A percentile compares a stretch with the other conserved stretches of the same genome.
Evolutionary conservation across 345 rosid species (phyloP).

Genomic region (Draba incana): DNA sequence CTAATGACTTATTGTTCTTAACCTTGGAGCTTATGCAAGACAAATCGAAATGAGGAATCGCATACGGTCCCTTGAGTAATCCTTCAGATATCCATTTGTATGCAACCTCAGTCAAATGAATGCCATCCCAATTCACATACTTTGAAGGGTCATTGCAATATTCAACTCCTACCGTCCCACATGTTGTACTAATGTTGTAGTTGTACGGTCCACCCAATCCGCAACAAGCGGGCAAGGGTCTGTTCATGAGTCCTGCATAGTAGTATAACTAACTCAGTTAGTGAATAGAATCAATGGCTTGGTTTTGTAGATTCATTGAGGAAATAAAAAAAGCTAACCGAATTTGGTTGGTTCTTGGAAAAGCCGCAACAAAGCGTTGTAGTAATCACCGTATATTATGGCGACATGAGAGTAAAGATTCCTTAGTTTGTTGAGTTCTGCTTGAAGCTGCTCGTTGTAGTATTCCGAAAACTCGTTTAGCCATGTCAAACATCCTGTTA

Average conservation of each 20-base stretch:
- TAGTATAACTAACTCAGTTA: neutral
- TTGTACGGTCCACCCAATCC: constrained; percentile 50
- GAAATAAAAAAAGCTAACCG: constrained; percentile 36
- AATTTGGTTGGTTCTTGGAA: constrained; percentile 42
- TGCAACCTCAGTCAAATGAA: constrained; percentile 45
- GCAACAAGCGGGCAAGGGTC: constrained; percentile 44
- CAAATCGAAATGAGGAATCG: constrained; percentile 24
- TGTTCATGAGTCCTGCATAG: constrained; percentile 42
- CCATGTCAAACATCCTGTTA: constrained; percentile 50
- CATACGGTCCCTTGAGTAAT: constrained; percentile 32
- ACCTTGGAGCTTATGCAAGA: constrained; percentile 17
- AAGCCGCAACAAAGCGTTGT: constrained; percentile 39
- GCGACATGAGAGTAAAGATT: constrained; percentile 43
- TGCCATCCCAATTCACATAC: constrained; percentile 49
- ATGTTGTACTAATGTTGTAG: neutral
- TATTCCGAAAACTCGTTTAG: constrained; percentile 45
- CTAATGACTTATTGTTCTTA: constrained; percentile 5
- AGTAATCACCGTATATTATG: constrained; percentile 50
- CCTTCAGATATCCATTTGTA: constrained; percentile 33
- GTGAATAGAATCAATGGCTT: neutral
- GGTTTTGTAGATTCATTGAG: neutral
- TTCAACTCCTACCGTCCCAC: constrained; percentile 33
- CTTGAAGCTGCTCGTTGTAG: constrained; percentile 45
- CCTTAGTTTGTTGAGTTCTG: constrained; percentile 33
- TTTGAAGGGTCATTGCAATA: constrained; percentile 45